Evolutionary conservation across 176 grass and related monocot species (phyloP).

Genomic region (Oryza nivara): DNA sequence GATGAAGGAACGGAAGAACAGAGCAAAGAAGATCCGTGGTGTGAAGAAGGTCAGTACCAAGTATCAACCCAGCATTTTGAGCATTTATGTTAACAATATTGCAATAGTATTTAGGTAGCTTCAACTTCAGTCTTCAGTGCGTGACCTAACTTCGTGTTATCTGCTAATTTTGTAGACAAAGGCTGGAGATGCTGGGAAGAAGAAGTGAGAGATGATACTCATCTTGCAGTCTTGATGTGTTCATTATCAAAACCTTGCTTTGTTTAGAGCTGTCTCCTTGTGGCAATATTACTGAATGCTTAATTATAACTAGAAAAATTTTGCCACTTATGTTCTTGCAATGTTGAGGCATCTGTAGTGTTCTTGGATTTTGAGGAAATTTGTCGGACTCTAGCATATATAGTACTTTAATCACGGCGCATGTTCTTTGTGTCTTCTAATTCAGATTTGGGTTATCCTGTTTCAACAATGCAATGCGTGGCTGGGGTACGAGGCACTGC

Average conservation of each 20-base stretch:
- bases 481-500: background rate
- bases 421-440: background rate
- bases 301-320: constrained; percentile 41
- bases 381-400: constrained; percentile 3
- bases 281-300: constrained; percentile 35
- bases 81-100: background rate
- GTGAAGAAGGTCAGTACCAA: constrained; percentile 71
- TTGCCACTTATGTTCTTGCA: constrained; percentile 12
- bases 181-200: constrained; percentile 89
- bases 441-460: background rate
- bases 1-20: constrained; percentile 95
- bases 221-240: constrained; percentile 15
- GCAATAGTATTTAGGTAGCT: background rate
- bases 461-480: background rate
- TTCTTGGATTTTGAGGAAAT: constrained; percentile 39
- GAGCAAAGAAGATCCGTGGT: constrained; percentile 83
- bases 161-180: constrained; percentile 61
- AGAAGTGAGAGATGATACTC: constrained; percentile 58
- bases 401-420: background rate
- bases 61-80: background rate
- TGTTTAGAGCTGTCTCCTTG: background rate
- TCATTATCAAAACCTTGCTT: constrained; percentile 30
- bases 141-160: background rate
- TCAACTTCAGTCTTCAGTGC: background rate
- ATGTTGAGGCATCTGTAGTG: constrained; percentile 30